Conservation (phyloP, 2,329 filamentous ascomycete species). For the Dactylellina cionopaga region DNA sequence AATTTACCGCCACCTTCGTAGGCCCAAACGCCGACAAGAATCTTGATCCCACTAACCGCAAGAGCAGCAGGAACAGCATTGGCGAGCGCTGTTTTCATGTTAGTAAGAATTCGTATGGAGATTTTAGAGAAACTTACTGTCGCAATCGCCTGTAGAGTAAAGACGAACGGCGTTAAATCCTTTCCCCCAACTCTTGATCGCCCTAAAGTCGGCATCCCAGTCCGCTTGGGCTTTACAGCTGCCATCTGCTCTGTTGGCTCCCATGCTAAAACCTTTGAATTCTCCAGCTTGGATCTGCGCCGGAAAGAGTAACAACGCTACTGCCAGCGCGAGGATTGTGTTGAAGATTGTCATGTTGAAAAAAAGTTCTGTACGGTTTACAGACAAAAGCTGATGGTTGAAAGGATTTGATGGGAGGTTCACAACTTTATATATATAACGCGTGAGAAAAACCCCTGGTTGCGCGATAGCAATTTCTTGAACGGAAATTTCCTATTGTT, state of each 20-base stretch:
- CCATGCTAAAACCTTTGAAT: slow-evolving; percentile 30
- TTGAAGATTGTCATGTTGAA: slow-evolving; percentile 10
- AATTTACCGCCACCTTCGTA: slow-evolving; percentile 71
- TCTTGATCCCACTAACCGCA: slow-evolving; percentile 1
- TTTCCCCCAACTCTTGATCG: slow-evolving; percentile 57
- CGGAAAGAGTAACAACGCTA: slow-evolving; percentile 19
- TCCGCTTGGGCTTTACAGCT: slow-evolving; percentile 60
- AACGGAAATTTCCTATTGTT: too few relatives aligned
- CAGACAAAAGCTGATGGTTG: not conserved
- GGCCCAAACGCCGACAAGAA: slow-evolving; percentile 61
- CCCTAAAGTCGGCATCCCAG: slow-evolving; percentile 60
- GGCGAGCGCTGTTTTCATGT: slow-evolving; percentile 14
- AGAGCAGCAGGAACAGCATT: not conserved
- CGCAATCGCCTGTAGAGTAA: slow-evolving; percentile 75
- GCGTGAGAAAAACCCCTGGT: not conserved
- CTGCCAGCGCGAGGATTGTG: slow-evolving; percentile 2
- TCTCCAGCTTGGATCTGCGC: slow-evolving; percentile 8
- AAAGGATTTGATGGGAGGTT: not conserved
- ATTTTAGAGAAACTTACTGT: slow-evolving; percentile 60
- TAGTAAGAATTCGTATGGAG: slow-evolving; percentile 41
- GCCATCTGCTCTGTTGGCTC: slow-evolving; percentile 56
- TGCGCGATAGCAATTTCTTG: too few relatives aligned
- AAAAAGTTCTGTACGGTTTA: not conserved
- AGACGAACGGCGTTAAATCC: slow-evolving; percentile 62
- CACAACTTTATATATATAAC: slow-evolving; percentile 4